Evolutionary conservation across 2,329 filamentous ascomycete genomes (phyloP).

Genomic region (Epichloe coenophiala): DNA sequence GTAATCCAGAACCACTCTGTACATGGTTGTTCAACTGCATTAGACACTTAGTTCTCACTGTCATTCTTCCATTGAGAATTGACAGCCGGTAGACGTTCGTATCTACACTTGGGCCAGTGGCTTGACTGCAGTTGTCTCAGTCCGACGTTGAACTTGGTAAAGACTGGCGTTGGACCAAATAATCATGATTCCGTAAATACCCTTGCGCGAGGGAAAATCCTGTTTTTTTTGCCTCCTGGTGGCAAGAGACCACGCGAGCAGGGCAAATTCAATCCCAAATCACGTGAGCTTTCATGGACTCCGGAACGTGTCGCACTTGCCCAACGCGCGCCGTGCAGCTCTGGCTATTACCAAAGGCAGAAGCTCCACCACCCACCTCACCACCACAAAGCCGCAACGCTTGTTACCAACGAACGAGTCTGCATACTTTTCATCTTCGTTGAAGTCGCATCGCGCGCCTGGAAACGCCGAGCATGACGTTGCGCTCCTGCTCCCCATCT

Average conservation of each 20-base stretch:
- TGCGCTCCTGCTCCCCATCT: slow-evolving; percentile 18
- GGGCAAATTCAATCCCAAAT: not conserved
- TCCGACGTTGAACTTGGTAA: too few relatives aligned
- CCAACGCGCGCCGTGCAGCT: too few relatives aligned
- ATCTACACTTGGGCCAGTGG: too few relatives aligned
- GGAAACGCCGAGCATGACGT: slow-evolving; percentile 12
- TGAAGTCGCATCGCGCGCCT: not conserved
- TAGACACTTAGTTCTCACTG: too few relatives aligned
- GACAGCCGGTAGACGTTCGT: too few relatives aligned
- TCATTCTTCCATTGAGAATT: too few relatives aligned
- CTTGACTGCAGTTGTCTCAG: too few relatives aligned
- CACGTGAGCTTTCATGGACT: not conserved
- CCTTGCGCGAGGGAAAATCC: not conserved
- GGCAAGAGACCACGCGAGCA: too few relatives aligned
- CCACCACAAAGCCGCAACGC: not conserved
- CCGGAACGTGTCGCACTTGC: not conserved
- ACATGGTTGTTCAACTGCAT: too few relatives aligned
- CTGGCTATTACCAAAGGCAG: too few relatives aligned
- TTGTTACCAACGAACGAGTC: not conserved
- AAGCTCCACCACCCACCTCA: not conserved
- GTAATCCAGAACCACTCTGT: too few relatives aligned
- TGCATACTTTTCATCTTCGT: not conserved
- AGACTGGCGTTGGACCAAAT: not conserved
- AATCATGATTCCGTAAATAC: not conserved
- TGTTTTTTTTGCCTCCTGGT: too few relatives aligned